Percentiles rank a stretch among this genome's conserved stretches.
Conservation (phyloP, 2,329 filamentous ascomycete genomes). For the Beauveria varroae region DNA sequence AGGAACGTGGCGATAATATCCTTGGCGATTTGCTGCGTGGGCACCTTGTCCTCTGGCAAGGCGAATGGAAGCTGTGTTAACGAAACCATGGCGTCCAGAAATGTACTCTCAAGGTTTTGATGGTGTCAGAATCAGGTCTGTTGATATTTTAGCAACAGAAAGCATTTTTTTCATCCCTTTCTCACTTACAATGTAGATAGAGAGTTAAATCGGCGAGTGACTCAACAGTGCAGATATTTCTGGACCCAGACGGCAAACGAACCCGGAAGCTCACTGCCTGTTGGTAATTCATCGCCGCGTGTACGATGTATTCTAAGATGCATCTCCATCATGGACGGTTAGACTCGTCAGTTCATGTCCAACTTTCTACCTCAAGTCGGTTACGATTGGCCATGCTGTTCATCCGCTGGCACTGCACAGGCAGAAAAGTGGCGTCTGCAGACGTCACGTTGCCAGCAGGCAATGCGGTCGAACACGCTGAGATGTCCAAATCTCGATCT, state of each 20-base stretch:
- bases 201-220: not conserved
- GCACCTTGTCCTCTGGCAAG: slow-evolving; percentile 10
- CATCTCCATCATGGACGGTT: not conserved
- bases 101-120: not conserved
- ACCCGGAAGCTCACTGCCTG: not conserved
- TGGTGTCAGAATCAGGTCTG: not conserved
- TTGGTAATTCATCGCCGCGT: not conserved
- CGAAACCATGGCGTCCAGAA: not conserved
- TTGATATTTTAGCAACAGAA: not conserved
- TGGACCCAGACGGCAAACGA: not conserved
- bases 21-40: slow-evolving; percentile 7
- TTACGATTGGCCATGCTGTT: not conserved
- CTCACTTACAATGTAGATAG: not conserved
- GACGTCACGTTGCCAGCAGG: not conserved
- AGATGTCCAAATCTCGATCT: not conserved
- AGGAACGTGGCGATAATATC: slow-evolving; percentile 14
- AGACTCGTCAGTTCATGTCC: too few species aligned
- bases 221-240: not conserved
- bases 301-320: not conserved
- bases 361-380: too few species aligned
- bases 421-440: not conserved
- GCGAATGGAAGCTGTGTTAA: slow-evolving; percentile 4
- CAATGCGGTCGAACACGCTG: not conserved
- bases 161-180: not conserved
- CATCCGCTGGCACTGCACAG: not conserved